Percentiles rank a stretch among this genome's conserved stretches.
These are phyloP conservation scores for Phytopythium ostracodes DNA, from an alignment of 352 stramenopile species.

Conservation along the genomic window DNA sequence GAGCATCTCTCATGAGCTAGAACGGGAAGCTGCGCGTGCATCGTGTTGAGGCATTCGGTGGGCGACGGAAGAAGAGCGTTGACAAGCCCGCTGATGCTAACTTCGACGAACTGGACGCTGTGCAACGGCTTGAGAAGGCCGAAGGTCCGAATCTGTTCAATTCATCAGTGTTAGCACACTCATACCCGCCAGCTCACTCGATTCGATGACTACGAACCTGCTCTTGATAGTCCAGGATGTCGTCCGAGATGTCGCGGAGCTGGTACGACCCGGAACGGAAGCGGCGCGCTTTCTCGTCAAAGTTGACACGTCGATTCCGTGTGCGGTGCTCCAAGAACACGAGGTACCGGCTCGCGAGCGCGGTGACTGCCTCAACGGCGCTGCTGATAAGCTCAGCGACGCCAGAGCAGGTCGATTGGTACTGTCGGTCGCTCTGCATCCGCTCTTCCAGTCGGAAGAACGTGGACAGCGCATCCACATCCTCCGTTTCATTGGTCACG, in stretches of 20 bases:
- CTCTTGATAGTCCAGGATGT: constrained; percentile 29
- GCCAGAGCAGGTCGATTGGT: constrained; percentile 24
- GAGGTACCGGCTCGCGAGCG: constrained; percentile 31
- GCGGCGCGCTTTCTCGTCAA: constrained; percentile 32
- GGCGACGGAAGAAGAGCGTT: constrained; percentile 38
- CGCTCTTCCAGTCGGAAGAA: constrained; percentile 26
- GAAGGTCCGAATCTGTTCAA: constrained; percentile 15
- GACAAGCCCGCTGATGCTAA: constrained; percentile 39
- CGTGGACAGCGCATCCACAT: constrained; percentile 6
- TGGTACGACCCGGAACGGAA: constrained; percentile 48
- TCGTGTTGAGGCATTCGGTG: constrained; percentile 26
- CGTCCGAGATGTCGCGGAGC: constrained; percentile 31
- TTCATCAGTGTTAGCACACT: constrained; percentile 1
- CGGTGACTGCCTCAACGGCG: constrained; percentile 13
- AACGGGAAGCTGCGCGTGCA: constrained; percentile 33
- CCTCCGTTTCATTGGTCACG: constrained; percentile 8
- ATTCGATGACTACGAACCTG: constrained; percentile 26
- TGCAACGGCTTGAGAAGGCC: constrained; percentile 12
- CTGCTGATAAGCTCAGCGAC: constrained; percentile 40
- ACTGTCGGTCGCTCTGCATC: constrained; percentile 28
- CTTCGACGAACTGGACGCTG: constrained; percentile 37
- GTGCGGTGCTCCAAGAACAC: constrained; percentile 27
- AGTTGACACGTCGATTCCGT: constrained; percentile 42
- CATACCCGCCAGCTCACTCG: constrained; percentile 5
- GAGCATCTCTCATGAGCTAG: constrained; percentile 44